Evolutionary conservation across 2,329 filamentous ascomycete genomes (phyloP), one percentile per base, ranked within the genome.

Genomic region (Aplosporella prunicola): DNA sequence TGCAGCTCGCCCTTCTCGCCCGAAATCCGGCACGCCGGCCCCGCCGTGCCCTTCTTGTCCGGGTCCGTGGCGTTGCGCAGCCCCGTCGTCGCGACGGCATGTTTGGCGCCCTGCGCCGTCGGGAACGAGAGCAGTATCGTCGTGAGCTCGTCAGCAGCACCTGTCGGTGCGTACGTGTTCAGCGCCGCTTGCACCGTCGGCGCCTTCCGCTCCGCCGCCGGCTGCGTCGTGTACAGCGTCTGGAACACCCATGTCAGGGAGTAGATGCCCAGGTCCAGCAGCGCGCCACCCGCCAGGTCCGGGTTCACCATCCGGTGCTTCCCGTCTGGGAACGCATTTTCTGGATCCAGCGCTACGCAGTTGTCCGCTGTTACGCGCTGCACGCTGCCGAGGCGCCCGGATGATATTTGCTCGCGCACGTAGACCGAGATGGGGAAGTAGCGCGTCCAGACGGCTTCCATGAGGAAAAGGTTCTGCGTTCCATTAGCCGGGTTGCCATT

Each of bases 161-260:
- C 85, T 43, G 67, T 67, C n/a, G 64, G 57, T 60, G 85, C 85
- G 54, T 82, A 81, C 53, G 76, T 76, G 50, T 87, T 76, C n/a
- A 66, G 52, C 35, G 82, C 75, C 1, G 78, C 72, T 8, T 77
- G 63, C 3, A 91, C 78, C 29, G 66, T 70, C 5, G 87, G 87
- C 1, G 72, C 53, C 57, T 84, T 73, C 48, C 85, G 8, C 64
- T 57, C 20, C 56, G 69, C 20, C 2, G 20, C 11, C 2, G 78
- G 71, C 52, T 88, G 81, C 3, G 82, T 76, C 58, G 87, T 83
- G 63, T 93, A 93, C 18, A 93, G 71, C 29, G 80, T 81, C 62
- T 93, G 85, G 71, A 89, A 93, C 5, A 91, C 73, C 87, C 87
- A 94, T 20, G 85, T 93, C 44, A 94, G 63, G 31, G 83, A 76